phyloP scores from a whole-genome alignment of 2,329 filamentous ascomycete genomes.

The Aspergillus sp. region DNA sequence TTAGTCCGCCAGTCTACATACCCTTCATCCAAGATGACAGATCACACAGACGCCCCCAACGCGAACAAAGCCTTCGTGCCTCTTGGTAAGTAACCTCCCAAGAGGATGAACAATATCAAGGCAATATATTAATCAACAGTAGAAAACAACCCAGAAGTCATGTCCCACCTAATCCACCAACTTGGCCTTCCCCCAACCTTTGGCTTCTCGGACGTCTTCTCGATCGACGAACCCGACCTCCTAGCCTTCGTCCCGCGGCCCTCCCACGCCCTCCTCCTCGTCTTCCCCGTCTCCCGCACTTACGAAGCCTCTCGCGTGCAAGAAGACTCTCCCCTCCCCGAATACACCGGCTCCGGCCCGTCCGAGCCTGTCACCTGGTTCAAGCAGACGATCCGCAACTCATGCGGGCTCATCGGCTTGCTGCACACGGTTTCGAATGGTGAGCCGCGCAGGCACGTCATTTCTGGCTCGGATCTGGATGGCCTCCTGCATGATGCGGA shows the following conservation, averaged over 20 bases:
- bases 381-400: slow-evolving; percentile 87
- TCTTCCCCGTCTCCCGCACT: slow-evolving; percentile 72
- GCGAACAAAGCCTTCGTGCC: slow-evolving; percentile 43
- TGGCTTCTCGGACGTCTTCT: slow-evolving; percentile 84
- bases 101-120: slow-evolving; percentile 1
- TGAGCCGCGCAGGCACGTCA: slow-evolving; percentile 54
- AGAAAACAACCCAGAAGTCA: slow-evolving; percentile 78
- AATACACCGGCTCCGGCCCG: slow-evolving; percentile 61
- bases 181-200: slow-evolving; percentile 75
- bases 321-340: slow-evolving; percentile 58
- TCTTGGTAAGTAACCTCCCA: slow-evolving; percentile 27
- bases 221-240: slow-evolving; percentile 74
- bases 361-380: slow-evolving; percentile 82
- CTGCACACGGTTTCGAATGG: slow-evolving; percentile 79
- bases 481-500: slow-evolving; percentile 62
- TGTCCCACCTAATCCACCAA: slow-evolving; percentile 71
- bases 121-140: slow-evolving; percentile 7
- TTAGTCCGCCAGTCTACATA: background rate
- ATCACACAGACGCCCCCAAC: slow-evolving; percentile 28
- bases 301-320: slow-evolving; percentile 69
- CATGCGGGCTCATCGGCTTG: slow-evolving; percentile 83
- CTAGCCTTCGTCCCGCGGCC: slow-evolving; percentile 83
- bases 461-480: slow-evolving; percentile 39
- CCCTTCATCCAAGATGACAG: slow-evolving; percentile 21
- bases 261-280: slow-evolving; percentile 77